Evolutionary conservation across 208 protist species (phyloP), one percentile per base, ranked within the genome.

Genomic region (Perkinsela sp.): DNA sequence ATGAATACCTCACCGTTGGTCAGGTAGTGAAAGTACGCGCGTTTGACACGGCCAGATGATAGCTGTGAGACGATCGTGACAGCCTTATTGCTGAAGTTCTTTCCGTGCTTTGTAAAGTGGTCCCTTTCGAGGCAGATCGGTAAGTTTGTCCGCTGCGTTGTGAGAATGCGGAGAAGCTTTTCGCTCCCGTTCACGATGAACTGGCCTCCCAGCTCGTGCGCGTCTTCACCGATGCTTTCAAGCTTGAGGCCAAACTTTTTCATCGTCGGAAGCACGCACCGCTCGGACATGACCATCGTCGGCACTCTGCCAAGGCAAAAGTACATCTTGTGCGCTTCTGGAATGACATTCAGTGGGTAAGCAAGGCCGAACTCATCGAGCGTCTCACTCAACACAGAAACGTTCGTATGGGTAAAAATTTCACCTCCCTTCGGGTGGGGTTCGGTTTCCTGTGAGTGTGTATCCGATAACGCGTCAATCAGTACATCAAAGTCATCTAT

Each of bases 151-250:
- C 94, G 80, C 68, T 88, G 88, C 77, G 94, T 83, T 48, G 97
- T 78, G 29, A 99, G 76, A 48, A 97, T 75, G 70, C 97, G 93
- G 30, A 98, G 75, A 67, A 97, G 86, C 48, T 94, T 94, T 79
- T 99, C 97, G 28, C 90, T 83, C 40, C 97, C 97, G 70, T 96
- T 93, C 73, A 96, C 83, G 70, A 99, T 87, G 75, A 99, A 99
- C 85, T 98, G 98, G 28, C 95, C 96, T 66, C 96, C 97, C n/a
- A 93, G 67, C 79, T 98, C 95, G 73, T 91, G 81, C 67, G 83
- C 78, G 74, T 97, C 92, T 80, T 97, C 93, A 31, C 87, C 13
- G 29, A 30, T 32, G 13, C n/a, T 29, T n/a, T 16, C 40, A 22
- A 57, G 29, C 0, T 85, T 48, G 0, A 88, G 67, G 70, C 91